These are phyloP conservation scores for Bondarzewia mesenterica DNA, from an alignment of 1,284 basidiomycete genomes.

Conservation along the genomic window DNA sequence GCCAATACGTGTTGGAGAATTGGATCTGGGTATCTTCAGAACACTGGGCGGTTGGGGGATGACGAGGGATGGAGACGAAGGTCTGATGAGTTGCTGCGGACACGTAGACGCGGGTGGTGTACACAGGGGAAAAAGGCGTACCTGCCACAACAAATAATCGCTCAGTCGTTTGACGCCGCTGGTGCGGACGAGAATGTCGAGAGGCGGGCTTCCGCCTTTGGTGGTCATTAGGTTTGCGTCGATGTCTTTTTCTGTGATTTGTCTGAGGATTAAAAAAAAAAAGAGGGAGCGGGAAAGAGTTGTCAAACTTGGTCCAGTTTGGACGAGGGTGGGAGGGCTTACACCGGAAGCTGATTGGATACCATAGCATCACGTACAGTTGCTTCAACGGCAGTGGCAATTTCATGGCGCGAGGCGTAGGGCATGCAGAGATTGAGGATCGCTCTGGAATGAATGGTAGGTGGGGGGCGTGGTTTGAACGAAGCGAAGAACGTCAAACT, in stretches of 20 bases:
- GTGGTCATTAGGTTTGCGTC: slow-evolving; percentile 62
- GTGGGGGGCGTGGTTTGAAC: background rate
- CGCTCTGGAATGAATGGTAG: slow-evolving; percentile 40
- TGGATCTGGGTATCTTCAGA: slow-evolving; percentile 85
- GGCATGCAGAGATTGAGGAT: slow-evolving; percentile 95
- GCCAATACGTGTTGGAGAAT: slow-evolving; percentile 90
- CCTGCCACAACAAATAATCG: slow-evolving; percentile 96
- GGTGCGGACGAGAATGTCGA: slow-evolving; percentile 90
- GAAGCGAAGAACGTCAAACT: too few species aligned
- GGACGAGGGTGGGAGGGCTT: slow-evolving; percentile 2
- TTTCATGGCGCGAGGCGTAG: slow-evolving; percentile 90
- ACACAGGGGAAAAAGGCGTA: slow-evolving; percentile 24
- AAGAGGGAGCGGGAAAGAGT: slow-evolving; percentile 1
- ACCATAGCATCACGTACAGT: slow-evolving; percentile 27
- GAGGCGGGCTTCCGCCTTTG: slow-evolving; percentile 62
- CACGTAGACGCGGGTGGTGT: background rate
- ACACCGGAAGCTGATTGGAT: slow-evolving; percentile 10
- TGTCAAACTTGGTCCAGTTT: background rate
- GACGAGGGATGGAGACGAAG: background rate
- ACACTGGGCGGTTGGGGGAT: slow-evolving; percentile 34
- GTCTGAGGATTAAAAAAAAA: slow-evolving; percentile 29
- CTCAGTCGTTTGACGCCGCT: slow-evolving; percentile 88
- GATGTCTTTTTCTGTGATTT: slow-evolving; percentile 61
- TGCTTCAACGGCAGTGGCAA: slow-evolving; percentile 56
- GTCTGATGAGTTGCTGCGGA: background rate